Conservation (phyloP, 1,139 yeast species). For the Pichia sp. region DNA sequence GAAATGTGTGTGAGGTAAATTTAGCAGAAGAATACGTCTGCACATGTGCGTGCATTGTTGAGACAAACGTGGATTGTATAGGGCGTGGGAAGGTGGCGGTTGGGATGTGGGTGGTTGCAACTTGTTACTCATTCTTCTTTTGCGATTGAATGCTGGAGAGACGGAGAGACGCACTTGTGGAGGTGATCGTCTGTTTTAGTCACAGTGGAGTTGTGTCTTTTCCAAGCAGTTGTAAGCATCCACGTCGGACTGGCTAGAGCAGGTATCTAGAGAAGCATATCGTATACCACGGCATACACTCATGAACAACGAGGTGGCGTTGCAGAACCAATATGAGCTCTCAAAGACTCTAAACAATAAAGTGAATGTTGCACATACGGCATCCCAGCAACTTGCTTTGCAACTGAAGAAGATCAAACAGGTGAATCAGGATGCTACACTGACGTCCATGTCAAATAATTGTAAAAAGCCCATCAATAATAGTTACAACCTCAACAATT, state of each 20-base stretch:
- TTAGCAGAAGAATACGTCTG: background rate
- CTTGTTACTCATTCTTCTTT: background rate
- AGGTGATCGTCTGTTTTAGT: background rate
- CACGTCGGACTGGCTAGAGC: background rate
- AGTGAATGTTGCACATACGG: constrained; percentile 25
- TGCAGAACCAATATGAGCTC: constrained; percentile 25
- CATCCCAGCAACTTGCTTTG: constrained; percentile 24
- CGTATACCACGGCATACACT: background rate
- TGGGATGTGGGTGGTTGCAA: background rate
- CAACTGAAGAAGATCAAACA: constrained; percentile 28
- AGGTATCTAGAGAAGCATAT: background rate
- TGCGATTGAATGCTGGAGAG: background rate
- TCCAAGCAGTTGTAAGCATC: background rate
- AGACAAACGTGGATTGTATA: background rate
- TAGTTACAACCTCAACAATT: constrained; percentile 30
- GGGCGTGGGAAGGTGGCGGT: background rate
- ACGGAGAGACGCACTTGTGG: background rate
- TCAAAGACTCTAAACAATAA: constrained; percentile 21
- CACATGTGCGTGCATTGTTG: background rate
- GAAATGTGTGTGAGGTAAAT: background rate
- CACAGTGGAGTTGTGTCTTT: background rate
- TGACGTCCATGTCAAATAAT: constrained; percentile 25
- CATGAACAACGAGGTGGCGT: constrained; percentile 17
- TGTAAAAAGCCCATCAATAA: constrained; percentile 26
- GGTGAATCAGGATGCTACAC: constrained; percentile 27